Conservation (phyloP, 768 basidiomycete species). For the Scleroderma bovista region DNA sequence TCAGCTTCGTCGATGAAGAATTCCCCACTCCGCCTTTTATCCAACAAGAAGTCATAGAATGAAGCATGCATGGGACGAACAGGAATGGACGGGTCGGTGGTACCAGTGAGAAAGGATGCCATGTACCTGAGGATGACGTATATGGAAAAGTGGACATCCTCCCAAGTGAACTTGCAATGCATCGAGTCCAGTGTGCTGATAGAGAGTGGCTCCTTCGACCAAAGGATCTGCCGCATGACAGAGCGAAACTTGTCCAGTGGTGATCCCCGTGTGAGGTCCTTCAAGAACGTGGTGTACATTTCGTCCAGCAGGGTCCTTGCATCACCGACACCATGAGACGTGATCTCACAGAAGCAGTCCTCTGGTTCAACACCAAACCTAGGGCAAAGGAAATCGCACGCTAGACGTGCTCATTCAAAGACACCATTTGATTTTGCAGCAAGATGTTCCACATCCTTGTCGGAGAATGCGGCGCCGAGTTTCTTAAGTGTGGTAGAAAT, state of each 20-base stretch:
- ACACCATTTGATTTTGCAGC: neutral
- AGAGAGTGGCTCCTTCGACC: neutral
- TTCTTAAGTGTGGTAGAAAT: neutral
- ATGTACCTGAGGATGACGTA: neutral
- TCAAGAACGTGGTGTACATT: neutral
- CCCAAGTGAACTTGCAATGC: neutral
- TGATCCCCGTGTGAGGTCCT: neutral
- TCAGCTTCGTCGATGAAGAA: constrained; percentile 7
- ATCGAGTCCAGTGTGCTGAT: neutral
- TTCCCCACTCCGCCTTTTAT: constrained; percentile 7
- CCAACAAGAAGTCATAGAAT: constrained; percentile 22
- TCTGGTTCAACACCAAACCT: neutral
- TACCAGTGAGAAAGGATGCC: constrained; percentile 5
- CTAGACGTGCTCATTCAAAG: neutral
- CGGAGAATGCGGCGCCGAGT: neutral
- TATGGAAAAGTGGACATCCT: neutral
- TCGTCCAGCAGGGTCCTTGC: neutral
- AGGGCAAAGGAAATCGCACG: neutral
- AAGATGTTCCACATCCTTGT: neutral
- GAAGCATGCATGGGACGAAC: constrained; percentile 22
- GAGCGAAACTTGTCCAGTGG: neutral
- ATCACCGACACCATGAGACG: too few species aligned
- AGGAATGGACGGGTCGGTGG: neutral
- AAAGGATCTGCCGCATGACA: neutral
- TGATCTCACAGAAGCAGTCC: neutral